Percentiles rank a stretch among this genome's conserved stretches.
phyloP scores from a whole-genome alignment of 2,329 filamentous ascomycete genomes.

The Fusarium equiseti region DNA sequence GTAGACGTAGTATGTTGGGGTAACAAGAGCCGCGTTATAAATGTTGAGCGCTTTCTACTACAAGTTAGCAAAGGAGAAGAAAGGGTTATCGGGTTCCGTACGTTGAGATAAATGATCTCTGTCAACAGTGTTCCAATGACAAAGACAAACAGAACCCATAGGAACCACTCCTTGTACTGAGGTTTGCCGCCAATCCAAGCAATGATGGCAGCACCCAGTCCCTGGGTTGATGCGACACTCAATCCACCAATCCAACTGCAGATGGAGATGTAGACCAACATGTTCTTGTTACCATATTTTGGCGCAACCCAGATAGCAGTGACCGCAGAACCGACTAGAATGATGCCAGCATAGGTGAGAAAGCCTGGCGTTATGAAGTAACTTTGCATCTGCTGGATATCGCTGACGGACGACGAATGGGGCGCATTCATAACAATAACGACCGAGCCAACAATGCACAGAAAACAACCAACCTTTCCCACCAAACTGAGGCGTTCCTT shows the following conservation, averaged over 20 bases:
- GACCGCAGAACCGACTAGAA: constrained; percentile 78
- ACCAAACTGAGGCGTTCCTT: constrained; percentile 96
- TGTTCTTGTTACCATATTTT: constrained; percentile 93
- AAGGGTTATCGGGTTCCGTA: constrained; percentile 61
- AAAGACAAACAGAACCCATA: constrained; percentile 92
- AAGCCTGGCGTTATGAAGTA: constrained; percentile 91
- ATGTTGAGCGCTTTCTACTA: constrained; percentile 95
- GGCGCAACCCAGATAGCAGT: constrained; percentile 86
- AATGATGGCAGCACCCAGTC: constrained; percentile 89
- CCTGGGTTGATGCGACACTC: constrained; percentile 95
- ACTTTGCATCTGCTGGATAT: constrained; percentile 92
- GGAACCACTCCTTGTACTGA: constrained; percentile 98
- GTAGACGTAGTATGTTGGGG: constrained; percentile 98
- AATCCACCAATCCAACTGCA: constrained; percentile 95
- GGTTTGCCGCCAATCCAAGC: constrained; percentile 83
- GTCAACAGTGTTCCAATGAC: constrained; percentile 89
- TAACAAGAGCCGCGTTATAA: constrained; percentile 96
- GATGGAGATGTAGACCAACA: constrained; percentile 97
- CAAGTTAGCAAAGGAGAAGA: constrained; percentile 49
- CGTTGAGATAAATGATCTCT: constrained; percentile 96
- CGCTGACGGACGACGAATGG: constrained; percentile 82
- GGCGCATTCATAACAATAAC: constrained; percentile 96
- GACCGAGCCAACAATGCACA: constrained; percentile 92
- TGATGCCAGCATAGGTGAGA: constrained; percentile 83
- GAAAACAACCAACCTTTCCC: constrained; percentile 94